Evolutionary conservation across 345 rosid species (phyloP).

Genomic region (Corchorus capsularis): DNA sequence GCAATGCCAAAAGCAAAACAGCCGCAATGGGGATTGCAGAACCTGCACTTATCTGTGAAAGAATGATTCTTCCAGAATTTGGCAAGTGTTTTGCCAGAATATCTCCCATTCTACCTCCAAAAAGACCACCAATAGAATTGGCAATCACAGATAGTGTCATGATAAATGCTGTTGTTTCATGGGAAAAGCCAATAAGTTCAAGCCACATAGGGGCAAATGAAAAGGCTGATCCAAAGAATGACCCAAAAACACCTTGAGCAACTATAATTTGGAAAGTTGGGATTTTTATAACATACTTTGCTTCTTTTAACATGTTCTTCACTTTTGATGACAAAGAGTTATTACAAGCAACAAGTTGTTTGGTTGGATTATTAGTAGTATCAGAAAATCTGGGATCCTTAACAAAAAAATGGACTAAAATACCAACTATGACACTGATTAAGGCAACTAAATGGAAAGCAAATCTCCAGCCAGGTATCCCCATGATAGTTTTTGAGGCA

Average conservation of each 20-base stretch:
- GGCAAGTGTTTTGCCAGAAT: constrained; percentile 48
- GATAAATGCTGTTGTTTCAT: constrained; percentile 49
- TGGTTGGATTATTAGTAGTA: background rate
- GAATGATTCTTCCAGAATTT: constrained; percentile 54
- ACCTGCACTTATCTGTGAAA: constrained; percentile 61
- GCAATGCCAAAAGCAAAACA: constrained; percentile 53
- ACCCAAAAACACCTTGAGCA: constrained; percentile 68
- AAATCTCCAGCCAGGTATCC: constrained; percentile 76
- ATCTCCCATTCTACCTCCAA: constrained; percentile 71
- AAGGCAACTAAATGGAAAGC: constrained; percentile 67
- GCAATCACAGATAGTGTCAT: constrained; percentile 42
- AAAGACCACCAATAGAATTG: constrained; percentile 44
- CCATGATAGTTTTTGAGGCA: constrained; percentile 70
- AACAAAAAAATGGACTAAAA: constrained; percentile 55
- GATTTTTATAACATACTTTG: constrained; percentile 51
- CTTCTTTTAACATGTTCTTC: constrained; percentile 47
- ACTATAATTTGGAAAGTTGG: constrained; percentile 67
- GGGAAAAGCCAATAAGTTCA: constrained; percentile 72
- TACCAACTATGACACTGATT: constrained; percentile 61
- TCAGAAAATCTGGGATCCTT: constrained; percentile 53
- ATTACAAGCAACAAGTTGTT: constrained; percentile 13
- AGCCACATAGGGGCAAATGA: constrained; percentile 67
- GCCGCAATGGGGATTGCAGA: constrained; percentile 65
- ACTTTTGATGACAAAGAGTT: constrained; percentile 44
- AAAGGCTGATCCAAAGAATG: constrained; percentile 61